phyloP scores from a whole-genome alignment of 768 basidiomycete species.

The Lentinula raphanica region DNA sequence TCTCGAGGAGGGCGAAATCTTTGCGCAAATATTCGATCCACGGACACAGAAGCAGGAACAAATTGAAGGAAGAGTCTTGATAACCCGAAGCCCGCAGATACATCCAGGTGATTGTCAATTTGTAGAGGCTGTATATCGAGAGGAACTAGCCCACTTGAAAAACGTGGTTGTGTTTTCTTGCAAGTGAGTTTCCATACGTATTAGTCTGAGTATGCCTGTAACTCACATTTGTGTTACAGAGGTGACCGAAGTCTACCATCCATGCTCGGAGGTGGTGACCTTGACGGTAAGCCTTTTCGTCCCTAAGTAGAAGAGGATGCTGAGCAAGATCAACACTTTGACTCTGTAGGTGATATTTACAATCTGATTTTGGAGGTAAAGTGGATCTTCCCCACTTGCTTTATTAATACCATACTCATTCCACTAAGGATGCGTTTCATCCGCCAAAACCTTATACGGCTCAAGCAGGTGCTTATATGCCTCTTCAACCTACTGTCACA shows the following conservation, averaged over 20 bases:
- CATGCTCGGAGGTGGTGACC: conserved; percentile 48
- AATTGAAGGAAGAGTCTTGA: conserved; percentile 34
- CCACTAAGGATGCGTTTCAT: conserved; percentile 24
- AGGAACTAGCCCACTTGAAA: conserved; percentile 32
- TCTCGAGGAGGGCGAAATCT: conserved; percentile 42
- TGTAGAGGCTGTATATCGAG: conserved; percentile 33
- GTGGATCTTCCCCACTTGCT: neutral
- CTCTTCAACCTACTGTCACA: conserved; percentile 29
- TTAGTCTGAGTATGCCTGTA: neutral
- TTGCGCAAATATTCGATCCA: conserved; percentile 33
- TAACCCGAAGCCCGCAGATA: conserved; percentile 49
- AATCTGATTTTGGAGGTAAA: conserved; percentile 41
- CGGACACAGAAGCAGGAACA: conserved; percentile 18
- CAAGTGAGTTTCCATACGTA: conserved; percentile 24
- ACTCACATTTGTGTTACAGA: conserved; percentile 16
- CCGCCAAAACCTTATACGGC: conserved; percentile 6
- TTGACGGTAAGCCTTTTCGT: conserved; percentile 39
- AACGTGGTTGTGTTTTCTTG: conserved; percentile 50
- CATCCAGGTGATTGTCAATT: conserved; percentile 45
- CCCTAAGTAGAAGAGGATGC: conserved; percentile 12
- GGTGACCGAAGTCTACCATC: conserved; percentile 41
- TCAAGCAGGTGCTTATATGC: conserved; percentile 33
- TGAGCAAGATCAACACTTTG: neutral
- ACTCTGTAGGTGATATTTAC: conserved; percentile 36
- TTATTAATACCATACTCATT: neutral